These are phyloP conservation scores for Aspergillus sergii DNA, from an alignment of 2,329 filamentous ascomycete species.

Conservation along the genomic window DNA sequence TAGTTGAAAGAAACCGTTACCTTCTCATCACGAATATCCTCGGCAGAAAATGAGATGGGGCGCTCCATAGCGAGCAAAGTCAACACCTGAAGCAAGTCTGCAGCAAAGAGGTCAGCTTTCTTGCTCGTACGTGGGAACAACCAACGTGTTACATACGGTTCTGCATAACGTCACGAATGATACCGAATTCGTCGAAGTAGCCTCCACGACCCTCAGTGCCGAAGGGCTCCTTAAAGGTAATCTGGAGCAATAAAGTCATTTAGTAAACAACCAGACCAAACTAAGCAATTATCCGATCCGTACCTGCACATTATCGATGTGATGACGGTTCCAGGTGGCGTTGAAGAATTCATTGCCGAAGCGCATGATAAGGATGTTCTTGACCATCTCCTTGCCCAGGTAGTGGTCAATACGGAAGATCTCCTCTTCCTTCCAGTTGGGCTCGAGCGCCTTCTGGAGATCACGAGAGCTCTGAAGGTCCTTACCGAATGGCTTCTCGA, in stretches of 20 bases:
- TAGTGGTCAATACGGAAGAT: conserved; percentile 99
- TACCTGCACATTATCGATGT: conserved; percentile 96
- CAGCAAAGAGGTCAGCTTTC: conserved; percentile 22
- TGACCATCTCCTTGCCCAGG: conserved; percentile 99
- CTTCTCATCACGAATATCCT: conserved; percentile 98
- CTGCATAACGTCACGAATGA: conserved; percentile 99
- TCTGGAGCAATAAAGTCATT: conserved; percentile 47
- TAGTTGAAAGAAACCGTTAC: conserved; percentile 26
- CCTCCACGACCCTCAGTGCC: conserved; percentile 96
- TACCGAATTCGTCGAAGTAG: conserved; percentile 99
- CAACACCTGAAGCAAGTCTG: conserved; percentile 87
- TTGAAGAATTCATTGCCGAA: conserved; percentile 99
- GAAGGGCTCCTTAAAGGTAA: conserved; percentile 99
- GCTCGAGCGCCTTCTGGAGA: conserved; percentile 90
- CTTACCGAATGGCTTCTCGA: conserved; percentile 99
- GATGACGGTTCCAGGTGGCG: conserved; percentile 97
- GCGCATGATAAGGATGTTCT: conserved; percentile 96
- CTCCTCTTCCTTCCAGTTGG: conserved; percentile 98
- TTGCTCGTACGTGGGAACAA: neutral
- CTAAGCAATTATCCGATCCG: conserved; percentile 10
- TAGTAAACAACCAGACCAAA: conserved; percentile 3
- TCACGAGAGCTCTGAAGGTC: conserved; percentile 92
- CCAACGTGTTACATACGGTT: conserved; percentile 64
- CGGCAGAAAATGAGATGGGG: conserved; percentile 95
- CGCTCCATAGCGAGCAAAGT: conserved; percentile 97